Conservation (phyloP, 495 filamentous ascomycete species). For the Penicillium silybi region DNA sequence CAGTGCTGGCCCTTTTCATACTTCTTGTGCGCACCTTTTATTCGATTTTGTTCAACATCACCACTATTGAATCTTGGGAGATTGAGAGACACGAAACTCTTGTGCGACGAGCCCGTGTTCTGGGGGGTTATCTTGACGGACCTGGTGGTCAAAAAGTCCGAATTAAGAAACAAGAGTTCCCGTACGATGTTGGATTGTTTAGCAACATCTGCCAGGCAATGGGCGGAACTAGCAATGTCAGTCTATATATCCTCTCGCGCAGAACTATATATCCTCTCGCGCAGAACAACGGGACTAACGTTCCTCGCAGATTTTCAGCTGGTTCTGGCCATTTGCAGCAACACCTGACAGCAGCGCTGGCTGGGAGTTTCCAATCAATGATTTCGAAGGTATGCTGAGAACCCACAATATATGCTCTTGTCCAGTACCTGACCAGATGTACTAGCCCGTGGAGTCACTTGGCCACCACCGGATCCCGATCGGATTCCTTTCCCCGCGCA, state of each 20-base stretch:
- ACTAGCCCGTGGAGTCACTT: conserved; percentile 50
- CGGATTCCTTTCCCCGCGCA: conserved; percentile 54
- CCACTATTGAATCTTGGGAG: conserved; percentile 93
- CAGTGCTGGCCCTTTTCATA: conserved; percentile 61
- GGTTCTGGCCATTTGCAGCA: conserved; percentile 62
- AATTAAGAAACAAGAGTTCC: conserved; percentile 72
- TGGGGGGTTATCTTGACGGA: conserved; percentile 56
- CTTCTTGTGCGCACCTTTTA: conserved; percentile 59
- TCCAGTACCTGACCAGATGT: not conserved
- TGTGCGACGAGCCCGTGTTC: conserved; percentile 54
- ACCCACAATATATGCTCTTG: not conserved
- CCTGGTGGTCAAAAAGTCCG: conserved; percentile 54
- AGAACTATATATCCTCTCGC: not conserved
- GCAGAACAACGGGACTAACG: not conserved
- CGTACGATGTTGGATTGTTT: conserved; percentile 89
- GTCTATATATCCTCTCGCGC: not conserved
- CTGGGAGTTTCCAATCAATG: conserved; percentile 75
- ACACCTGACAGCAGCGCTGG: conserved; percentile 54
- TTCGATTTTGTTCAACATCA: conserved; percentile 58
- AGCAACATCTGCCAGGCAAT: conserved; percentile 71
- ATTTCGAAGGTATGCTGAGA: conserved; percentile 63
- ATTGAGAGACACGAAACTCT: conserved; percentile 80
- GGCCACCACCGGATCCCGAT: conserved; percentile 91
- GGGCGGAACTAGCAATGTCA: conserved; percentile 55
- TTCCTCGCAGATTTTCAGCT: conserved; percentile 41